Evolutionary conservation across 176 grass and related monocot species (phyloP), one percentile per base, ranked within the genome.

Genomic region (Lolium multiflorum): DNA sequence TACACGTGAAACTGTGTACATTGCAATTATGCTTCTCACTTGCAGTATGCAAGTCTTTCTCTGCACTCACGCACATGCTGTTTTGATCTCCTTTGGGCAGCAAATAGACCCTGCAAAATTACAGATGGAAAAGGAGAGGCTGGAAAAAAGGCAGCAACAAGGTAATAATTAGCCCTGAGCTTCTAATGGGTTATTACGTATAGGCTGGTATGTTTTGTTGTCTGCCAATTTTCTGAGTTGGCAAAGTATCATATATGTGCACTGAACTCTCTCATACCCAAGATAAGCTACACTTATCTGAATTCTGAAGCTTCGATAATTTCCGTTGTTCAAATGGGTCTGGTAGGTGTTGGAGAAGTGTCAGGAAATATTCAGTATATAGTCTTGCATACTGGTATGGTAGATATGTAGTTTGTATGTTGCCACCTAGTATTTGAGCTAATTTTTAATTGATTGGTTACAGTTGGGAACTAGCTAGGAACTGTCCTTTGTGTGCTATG

Each of bases 71-170:
- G 20, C 26, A 77, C 35, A 56, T 89, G 56, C 47, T 58, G 70
- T 22, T 83, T 84, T 85, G 26, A 74, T 86, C 46, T 74, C 46
- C 28, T 21, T 92, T 91, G 91, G 90, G 8, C 90, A 92, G 58
- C 87, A 95, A 48, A 84, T 94, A 81, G 96, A 98, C 71, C 90
- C 88, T 3, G 78, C 43, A 26, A 94, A 92, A 81, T 89, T 98
- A 84, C 83, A 94, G 65, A 59, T 85, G 71, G 96, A 95, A 83
- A 95, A 89, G 31, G 93, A 94, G 77, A 92, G 91, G 61, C 65
- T 98, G 46, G 92, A 95, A 78, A 95, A 83, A 89, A 90, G 56
- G 75, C 91, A 98, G 79, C 96, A 86, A 83, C 88, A 98, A 91
- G 93, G 96, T 94, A 87, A 70, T n/a, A 54, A 20, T 17, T 54